These are phyloP conservation scores for Tuctoria greenei DNA, from an alignment of 176 grass and related monocot species.

Conservation along the genomic window DNA sequence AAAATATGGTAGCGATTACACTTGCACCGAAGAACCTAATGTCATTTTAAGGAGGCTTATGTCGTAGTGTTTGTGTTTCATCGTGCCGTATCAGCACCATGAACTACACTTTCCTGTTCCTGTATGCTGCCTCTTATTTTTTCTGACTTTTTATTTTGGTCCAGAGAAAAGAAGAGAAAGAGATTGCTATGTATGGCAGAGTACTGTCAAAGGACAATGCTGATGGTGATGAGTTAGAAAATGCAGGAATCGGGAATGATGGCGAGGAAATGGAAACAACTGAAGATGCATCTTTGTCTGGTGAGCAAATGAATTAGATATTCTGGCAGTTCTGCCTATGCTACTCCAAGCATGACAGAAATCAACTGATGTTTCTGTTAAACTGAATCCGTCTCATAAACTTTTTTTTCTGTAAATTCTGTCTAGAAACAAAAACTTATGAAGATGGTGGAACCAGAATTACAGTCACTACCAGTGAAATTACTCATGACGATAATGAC, in stretches of 20 bases:
- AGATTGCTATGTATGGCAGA: conserved; percentile 77
- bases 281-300: conserved; percentile 42
- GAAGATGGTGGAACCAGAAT: conserved; percentile 68
- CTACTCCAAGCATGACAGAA: conserved; percentile 33
- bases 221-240: conserved; percentile 22
- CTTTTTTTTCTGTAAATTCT: not conserved
- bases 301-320: conserved; percentile 37
- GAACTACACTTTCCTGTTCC: not conserved
- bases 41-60: conserved; percentile 13
- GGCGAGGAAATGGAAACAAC: conserved; percentile 48
- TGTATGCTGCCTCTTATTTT: conserved; percentile 9
- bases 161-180: conserved; percentile 92
- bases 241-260: conserved; percentile 31
- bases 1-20: not conserved
- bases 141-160: conserved; percentile 40
- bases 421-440: conserved; percentile 75
- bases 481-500: conserved; percentile 47
- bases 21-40: not conserved
- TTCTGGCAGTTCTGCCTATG: conserved; percentile 3
- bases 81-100: too few species aligned
- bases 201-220: conserved; percentile 51
- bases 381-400: not conserved
- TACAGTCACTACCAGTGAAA: conserved; percentile 73
- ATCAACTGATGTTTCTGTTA: conserved; percentile 24
- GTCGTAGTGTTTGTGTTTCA: not conserved